Percentiles rank a stretch among this genome's conserved stretches.
Conservation (phyloP, 768 basidiomycete genomes). For the Russula dissimulans region DNA sequence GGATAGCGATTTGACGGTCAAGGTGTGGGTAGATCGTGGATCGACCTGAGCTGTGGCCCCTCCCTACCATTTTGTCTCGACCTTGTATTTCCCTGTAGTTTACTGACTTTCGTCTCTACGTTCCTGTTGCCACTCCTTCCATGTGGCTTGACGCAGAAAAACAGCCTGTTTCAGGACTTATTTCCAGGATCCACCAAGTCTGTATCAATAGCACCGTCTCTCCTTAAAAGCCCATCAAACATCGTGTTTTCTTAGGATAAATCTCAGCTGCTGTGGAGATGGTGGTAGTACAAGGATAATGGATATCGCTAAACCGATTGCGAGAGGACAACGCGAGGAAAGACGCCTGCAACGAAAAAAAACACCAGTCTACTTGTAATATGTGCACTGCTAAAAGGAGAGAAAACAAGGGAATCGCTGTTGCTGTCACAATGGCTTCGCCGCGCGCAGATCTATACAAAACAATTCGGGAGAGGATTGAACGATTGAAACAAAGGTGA, state of each 20-base stretch:
- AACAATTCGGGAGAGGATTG: neutral
- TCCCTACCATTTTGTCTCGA: neutral
- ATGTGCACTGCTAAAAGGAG: neutral
- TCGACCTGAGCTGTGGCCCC: neutral
- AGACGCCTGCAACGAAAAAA: neutral
- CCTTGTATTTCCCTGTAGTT: neutral
- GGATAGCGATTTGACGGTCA: constrained; percentile 72
- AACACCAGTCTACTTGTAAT: neutral
- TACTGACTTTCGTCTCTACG: neutral
- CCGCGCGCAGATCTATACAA: constrained; percentile 5
- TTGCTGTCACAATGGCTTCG: constrained; percentile 1
- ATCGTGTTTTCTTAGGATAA: constrained; percentile 7
- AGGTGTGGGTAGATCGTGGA: constrained; percentile 65
- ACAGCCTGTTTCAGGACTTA: neutral
- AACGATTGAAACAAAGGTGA: neutral
- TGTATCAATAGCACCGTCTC: neutral
- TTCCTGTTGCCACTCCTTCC: neutral
- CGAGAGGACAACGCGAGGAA: neutral
- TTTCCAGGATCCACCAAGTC: neutral
- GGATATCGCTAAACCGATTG: constrained; percentile 1
- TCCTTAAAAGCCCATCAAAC: neutral
- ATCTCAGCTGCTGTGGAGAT: constrained; percentile 8
- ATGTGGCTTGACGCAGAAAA: neutral
- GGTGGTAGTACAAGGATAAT: constrained; percentile 19
- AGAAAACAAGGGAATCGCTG: neutral